phyloP scores from a whole-genome alignment of 106 monocot species.

The Dendrobium officinale region DNA sequence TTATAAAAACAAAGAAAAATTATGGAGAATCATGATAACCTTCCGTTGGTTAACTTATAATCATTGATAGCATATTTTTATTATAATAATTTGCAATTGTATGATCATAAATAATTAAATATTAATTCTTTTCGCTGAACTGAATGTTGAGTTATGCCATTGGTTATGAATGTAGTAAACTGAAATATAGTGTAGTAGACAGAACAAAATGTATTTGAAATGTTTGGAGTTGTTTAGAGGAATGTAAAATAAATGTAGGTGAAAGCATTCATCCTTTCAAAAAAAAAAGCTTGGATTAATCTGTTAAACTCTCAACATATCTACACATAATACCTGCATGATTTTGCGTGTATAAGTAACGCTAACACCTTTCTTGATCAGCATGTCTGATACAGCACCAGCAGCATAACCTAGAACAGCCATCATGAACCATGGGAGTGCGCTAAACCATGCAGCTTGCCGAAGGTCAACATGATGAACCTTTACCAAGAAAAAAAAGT shows the following conservation, averaged over 20 bases:
- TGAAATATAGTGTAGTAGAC: no score
- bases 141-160: no score
- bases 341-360: conserved; percentile 73
- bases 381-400: conserved; percentile 64
- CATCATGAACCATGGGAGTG: conserved; percentile 95
- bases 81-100: no score
- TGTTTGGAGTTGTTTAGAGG: no score
- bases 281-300: not conserved
- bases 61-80: no score
- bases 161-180: no score
- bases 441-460: conserved; percentile 97
- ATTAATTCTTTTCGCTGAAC: no score
- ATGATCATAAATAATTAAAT: no score
- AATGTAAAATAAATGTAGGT: not conserved
- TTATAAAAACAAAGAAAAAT: no score
- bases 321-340: conserved; percentile 64
- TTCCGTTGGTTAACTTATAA: no score
- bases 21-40: no score
- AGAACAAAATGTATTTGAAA: no score
- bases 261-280: not conserved
- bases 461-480: conserved; percentile 82
- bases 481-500: conserved; percentile 18
- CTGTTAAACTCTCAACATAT: not conserved
- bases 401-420: conserved; percentile 86
- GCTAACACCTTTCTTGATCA: conserved; percentile 55